Conservation (phyloP, 1,284 basidiomycete genomes). For the Ceratobasidium theobromae region DNA sequence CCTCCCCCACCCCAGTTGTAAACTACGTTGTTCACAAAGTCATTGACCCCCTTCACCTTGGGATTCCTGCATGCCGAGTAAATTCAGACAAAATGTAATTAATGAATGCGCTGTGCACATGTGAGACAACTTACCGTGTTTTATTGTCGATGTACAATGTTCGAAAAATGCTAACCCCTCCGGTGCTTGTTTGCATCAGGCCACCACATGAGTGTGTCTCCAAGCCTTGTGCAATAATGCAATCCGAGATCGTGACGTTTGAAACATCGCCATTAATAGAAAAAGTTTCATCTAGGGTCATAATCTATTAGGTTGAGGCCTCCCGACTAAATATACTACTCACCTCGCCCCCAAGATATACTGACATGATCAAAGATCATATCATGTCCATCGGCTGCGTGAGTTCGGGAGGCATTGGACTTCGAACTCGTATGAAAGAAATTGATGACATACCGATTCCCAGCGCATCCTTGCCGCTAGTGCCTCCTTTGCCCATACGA, state of each 20-base stretch:
- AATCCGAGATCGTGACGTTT: constrained; percentile 46
- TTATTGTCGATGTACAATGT: constrained; percentile 47
- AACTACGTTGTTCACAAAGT: constrained; percentile 47
- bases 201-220: constrained; percentile 47
- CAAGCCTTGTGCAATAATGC: constrained; percentile 47
- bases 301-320: neutral
- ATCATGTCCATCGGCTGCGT: constrained; percentile 45
- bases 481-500: constrained; percentile 45
- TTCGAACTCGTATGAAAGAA: too few relatives aligned
- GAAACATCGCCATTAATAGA: constrained; percentile 47
- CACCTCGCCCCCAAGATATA: constrained; percentile 45
- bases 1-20: constrained; percentile 47
- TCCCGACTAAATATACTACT: neutral
- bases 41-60: constrained; percentile 47
- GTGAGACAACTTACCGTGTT: constrained; percentile 38
- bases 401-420: too few relatives aligned
- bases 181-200: constrained; percentile 44
- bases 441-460: neutral
- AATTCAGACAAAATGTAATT: neutral
- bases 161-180: constrained; percentile 46
- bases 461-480: constrained; percentile 44
- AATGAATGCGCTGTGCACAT: neutral
- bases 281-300: constrained; percentile 43
- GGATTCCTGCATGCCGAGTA: constrained; percentile 39
- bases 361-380: constrained; percentile 49